Evolutionary conservation across 345 rosid species (phyloP).

Genomic region (Gossypium anomalum): DNA sequence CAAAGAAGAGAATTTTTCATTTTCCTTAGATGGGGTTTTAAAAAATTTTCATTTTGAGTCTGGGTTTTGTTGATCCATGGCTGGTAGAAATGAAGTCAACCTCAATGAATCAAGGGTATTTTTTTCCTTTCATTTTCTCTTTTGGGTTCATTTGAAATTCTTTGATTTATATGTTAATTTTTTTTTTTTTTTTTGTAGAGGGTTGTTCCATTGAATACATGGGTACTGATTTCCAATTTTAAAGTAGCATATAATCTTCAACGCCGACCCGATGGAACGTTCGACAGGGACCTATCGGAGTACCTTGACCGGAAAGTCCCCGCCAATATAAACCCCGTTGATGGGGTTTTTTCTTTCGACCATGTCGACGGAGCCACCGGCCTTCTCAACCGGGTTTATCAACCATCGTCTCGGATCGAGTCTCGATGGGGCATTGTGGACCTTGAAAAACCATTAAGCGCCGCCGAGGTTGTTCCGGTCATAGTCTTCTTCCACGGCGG

Average conservation of each 20-base stretch:
- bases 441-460: conserved; percentile 63
- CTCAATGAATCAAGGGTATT: conserved; percentile 85
- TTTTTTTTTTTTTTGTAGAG: conserved; percentile 42
- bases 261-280: conserved; percentile 88
- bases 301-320: conserved; percentile 86
- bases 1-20: neutral
- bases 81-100: conserved; percentile 79
- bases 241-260: conserved; percentile 87
- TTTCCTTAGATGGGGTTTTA: neutral
- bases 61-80: conserved; percentile 41
- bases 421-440: conserved; percentile 49
- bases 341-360: conserved; percentile 91
- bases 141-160: neutral
- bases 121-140: neutral
- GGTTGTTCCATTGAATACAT: conserved; percentile 92
- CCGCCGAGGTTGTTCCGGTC: conserved; percentile 63
- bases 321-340: conserved; percentile 71
- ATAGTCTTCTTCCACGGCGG: conserved; percentile 93
- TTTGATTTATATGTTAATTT: neutral
- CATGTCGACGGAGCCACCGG: conserved; percentile 63
- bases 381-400: conserved; percentile 72
- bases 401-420: conserved; percentile 34
- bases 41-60: neutral
- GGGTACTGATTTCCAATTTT: conserved; percentile 97
- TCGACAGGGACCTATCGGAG: conserved; percentile 86